Base-by-base conservation (phyloP, 2,329 filamentous ascomycete genomes). In the Alternaria arbusti region DNA sequence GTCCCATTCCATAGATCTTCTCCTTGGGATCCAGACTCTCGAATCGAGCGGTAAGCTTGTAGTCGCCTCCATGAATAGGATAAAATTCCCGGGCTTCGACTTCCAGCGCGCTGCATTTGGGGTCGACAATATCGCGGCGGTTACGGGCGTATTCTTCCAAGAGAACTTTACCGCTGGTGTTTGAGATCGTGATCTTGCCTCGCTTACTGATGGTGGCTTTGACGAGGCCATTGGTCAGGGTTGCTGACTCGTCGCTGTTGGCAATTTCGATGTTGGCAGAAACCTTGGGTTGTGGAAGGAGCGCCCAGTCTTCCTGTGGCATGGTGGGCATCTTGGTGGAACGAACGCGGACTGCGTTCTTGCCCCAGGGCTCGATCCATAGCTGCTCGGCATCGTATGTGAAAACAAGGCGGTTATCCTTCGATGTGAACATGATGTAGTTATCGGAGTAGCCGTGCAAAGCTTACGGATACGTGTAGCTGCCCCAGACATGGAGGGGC, bases 1-100 rank as follows among this genome's bases (percentile, higher is more conserved):
- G 89, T 0, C 89, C 89, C 88, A 90, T 90, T 20, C 89, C 89
- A 69, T 84, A 91, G n/a, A 91, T 86, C 71, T 85, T 87, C 73
- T 91, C 89, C 17, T 85, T 79, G 0, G 79, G 76, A 57, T 85
- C 68, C 2, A 86, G 72, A 2, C 85, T 86, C 72, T 90, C 88
- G 57, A 90, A 84, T 0, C 89, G 82, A 67, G 85, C 80, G 0
- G 87, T 89, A 9, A 90, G 78, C 56, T 87, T 84, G 70, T 87
- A 89, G 58, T 86, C 83, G 1, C 81, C 78, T 6, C 87, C 87
- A 0, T 82, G 76, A 3, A 85, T 82, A 0, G 86, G 84, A 55
- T 83, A 83, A 72, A 89, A 87, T 71, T 90, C 87, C 17, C 88
- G 85, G 1, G 86, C 86, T 63, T 87, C 82, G 17, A 90, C 78